These are phyloP conservation scores for Phytophthora constricta DNA, from an alignment of 352 stramenopile species.

Conservation along the genomic window DNA sequence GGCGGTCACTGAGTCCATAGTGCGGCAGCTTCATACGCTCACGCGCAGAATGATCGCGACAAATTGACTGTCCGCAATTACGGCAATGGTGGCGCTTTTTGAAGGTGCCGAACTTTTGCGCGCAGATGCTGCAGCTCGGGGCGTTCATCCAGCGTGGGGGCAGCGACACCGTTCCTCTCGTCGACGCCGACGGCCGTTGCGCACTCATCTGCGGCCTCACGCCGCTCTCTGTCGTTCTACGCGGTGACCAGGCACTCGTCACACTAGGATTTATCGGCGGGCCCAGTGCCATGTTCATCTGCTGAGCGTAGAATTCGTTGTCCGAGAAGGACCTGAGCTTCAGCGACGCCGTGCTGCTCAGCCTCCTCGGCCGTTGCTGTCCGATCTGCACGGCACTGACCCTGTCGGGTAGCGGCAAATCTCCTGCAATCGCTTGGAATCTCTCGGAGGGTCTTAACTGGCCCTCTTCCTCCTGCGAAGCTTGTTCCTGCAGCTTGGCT, in stretches of 20 bases:
- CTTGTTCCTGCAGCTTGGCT: conserved; percentile 23
- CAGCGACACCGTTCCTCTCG: conserved; percentile 58
- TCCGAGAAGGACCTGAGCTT: conserved; percentile 74
- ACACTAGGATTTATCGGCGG: conserved; percentile 9
- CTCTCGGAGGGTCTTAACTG: conserved; percentile 39
- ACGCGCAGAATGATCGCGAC: conserved; percentile 82
- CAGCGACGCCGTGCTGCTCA: conserved; percentile 53
- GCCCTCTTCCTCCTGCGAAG: conserved; percentile 25
- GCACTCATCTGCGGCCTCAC: conserved; percentile 46
- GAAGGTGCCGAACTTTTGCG: conserved; percentile 79
- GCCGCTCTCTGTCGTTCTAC: conserved; percentile 33
- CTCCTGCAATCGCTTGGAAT: conserved; percentile 47
- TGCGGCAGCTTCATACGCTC: conserved; percentile 84
- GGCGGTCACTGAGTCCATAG: conserved; percentile 77
- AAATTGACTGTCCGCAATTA: conserved; percentile 89
- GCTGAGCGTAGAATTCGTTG: conserved; percentile 63
- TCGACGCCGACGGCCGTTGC: conserved; percentile 37
- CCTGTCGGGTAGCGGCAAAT: conserved; percentile 23
- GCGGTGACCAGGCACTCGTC: conserved; percentile 37
- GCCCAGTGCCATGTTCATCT: conserved; percentile 29
- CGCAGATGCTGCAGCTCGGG: conserved; percentile 85
- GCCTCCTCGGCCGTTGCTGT: conserved; percentile 34
- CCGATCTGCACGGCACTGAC: conserved; percentile 27
- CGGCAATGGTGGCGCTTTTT: conserved; percentile 90
- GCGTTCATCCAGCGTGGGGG: conserved; percentile 87